Conservation (phyloP, 257 asterid genomes). For the Verbena officinalis region DNA sequence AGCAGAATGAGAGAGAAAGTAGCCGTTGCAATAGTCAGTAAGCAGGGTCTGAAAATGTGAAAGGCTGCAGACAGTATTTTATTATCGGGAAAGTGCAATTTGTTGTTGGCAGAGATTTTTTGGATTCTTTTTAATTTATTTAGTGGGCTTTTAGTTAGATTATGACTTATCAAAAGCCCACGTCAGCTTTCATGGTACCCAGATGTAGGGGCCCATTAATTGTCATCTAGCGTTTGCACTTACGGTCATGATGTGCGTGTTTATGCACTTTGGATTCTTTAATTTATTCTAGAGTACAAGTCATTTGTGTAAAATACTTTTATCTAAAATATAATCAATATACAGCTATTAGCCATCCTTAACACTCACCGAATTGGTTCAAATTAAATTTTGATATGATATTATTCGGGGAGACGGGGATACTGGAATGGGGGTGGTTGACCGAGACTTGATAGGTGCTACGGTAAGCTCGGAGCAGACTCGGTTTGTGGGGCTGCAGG, state of each 20-base stretch:
- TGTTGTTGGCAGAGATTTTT: background rate
- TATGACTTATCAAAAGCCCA: background rate
- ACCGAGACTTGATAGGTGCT: too few relatives aligned
- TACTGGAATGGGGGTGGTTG: too few relatives aligned
- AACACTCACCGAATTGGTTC: too few relatives aligned
- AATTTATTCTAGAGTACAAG: too few relatives aligned
- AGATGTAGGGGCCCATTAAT: slow-evolving; percentile 31
- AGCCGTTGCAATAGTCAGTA: slow-evolving; percentile 45
- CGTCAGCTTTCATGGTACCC: slow-evolving; percentile 27
- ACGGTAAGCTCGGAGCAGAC: too few relatives aligned
- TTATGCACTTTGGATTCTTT: background rate
- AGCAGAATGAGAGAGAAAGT: slow-evolving; percentile 31
- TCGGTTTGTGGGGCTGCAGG: too few relatives aligned
- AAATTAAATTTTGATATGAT: too few relatives aligned
- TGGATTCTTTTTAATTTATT: background rate
- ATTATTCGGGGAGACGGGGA: too few relatives aligned
- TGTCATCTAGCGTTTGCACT: slow-evolving; percentile 10
- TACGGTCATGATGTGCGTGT: background rate
- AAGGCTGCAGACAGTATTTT: background rate
- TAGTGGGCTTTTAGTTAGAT: too few relatives aligned
- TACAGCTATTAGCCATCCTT: too few relatives aligned
- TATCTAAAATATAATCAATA: too few relatives aligned
- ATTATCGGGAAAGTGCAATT: slow-evolving; percentile 25
- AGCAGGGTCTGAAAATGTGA: slow-evolving; percentile 21
- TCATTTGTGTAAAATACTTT: too few relatives aligned